Conservation (phyloP, 345 rosid genomes). For the Alliaria petiolata region DNA sequence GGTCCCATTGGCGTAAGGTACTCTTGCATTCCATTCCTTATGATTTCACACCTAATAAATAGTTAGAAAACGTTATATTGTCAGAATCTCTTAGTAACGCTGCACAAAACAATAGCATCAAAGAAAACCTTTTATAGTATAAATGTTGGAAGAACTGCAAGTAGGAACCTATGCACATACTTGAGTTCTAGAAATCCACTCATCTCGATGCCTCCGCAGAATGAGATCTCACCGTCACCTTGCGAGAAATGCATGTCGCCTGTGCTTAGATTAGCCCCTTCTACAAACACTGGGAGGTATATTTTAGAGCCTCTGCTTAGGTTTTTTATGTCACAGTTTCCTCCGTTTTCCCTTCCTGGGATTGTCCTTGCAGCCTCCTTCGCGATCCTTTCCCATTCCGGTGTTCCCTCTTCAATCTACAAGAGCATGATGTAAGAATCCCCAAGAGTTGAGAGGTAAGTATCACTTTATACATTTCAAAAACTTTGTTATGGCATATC, state of each 20-base stretch:
- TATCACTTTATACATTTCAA: neutral
- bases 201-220: conserved; percentile 96
- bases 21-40: conserved; percentile 82
- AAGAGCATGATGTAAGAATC: neutral
- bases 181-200: conserved; percentile 91
- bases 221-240: conserved; percentile 95
- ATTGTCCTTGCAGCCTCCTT: conserved; percentile 80
- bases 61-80: neutral
- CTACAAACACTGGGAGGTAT: conserved; percentile 85
- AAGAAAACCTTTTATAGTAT: neutral
- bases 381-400: conserved; percentile 75
- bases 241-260: conserved; percentile 98
- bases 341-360: conserved; percentile 95
- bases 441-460: too few relatives aligned
- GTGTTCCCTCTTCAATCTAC: conserved; percentile 61
- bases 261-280: conserved; percentile 83
- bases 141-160: neutral
- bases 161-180: conserved; percentile 32
- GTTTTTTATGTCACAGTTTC: conserved; percentile 92
- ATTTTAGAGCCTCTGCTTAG: conserved; percentile 82
- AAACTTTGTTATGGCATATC: neutral
- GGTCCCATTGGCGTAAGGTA: conserved; percentile 98
- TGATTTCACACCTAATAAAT: conserved; percentile 63
- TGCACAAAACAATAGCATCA: neutral
- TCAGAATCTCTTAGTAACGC: too few relatives aligned